A percentile compares a stretch with the other conserved stretches of the same genome.
Conservation (phyloP, 1,284 basidiomycete species). For the Earliella scabrosa region DNA sequence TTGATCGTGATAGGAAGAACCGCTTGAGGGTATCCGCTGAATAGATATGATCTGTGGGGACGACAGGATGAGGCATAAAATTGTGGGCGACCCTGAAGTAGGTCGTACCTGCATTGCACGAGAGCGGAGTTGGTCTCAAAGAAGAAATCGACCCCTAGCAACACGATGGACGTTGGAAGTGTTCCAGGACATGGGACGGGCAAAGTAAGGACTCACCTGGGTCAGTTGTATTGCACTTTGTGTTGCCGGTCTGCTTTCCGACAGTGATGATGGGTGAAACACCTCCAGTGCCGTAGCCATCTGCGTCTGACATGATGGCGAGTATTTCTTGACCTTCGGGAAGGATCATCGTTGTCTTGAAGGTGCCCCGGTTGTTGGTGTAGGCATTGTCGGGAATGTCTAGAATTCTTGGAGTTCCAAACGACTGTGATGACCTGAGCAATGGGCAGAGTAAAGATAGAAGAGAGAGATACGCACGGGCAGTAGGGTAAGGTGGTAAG, state of each 20-base stretch:
- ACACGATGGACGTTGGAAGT: neutral
- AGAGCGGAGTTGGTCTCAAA: slow-evolving; percentile 58
- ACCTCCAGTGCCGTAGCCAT: slow-evolving; percentile 70
- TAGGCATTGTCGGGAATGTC: slow-evolving; percentile 61
- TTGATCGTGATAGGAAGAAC: slow-evolving; percentile 62
- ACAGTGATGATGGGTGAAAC: slow-evolving; percentile 55
- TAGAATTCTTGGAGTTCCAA: slow-evolving; percentile 55
- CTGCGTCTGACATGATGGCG: slow-evolving; percentile 72
- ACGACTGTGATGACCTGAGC: slow-evolving; percentile 43
- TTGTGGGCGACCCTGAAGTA: neutral
- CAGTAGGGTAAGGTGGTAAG: slow-evolving; percentile 60
- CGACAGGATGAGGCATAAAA: neutral
- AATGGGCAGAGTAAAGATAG: neutral
- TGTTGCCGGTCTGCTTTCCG: slow-evolving; percentile 47
- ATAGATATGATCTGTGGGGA: slow-evolving; percentile 51
- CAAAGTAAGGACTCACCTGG: slow-evolving; percentile 38
- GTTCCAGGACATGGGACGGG: neutral
- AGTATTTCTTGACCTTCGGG: slow-evolving; percentile 47
- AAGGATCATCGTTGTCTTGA: slow-evolving; percentile 49
- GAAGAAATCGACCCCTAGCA: slow-evolving; percentile 45
- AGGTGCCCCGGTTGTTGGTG: slow-evolving; percentile 58
- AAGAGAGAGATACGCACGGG: slow-evolving; percentile 50
- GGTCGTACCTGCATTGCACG: slow-evolving; percentile 63
- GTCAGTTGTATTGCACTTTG: slow-evolving; percentile 53
- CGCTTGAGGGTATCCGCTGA: slow-evolving; percentile 54